phyloP scores from a whole-genome alignment of 2,329 filamentous ascomycete genomes.

The Niveomyces coronatus region DNA sequence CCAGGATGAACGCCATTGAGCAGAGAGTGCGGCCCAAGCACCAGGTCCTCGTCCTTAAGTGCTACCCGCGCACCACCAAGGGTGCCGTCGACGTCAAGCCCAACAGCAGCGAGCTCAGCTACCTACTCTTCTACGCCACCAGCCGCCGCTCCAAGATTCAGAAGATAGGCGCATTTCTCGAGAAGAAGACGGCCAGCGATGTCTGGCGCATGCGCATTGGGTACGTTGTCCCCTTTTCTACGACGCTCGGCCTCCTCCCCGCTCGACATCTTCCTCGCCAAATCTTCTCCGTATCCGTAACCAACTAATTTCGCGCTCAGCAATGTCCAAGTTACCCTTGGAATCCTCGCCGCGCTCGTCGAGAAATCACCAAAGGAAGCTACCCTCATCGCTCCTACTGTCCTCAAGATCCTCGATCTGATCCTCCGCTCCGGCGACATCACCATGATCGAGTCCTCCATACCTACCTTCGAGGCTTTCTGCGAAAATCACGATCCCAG shows the following conservation, averaged over 20 bases:
- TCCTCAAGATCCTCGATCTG: conserved; percentile 74
- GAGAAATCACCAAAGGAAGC: conserved; percentile 88
- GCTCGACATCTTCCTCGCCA: background rate
- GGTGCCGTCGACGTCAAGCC: conserved; percentile 87
- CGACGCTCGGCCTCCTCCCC: background rate
- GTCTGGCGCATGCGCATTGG: conserved; percentile 83
- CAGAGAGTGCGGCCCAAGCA: conserved; percentile 81
- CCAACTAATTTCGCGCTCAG: conserved; percentile 40
- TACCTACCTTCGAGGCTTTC: conserved; percentile 78
- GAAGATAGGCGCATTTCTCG: conserved; percentile 89
- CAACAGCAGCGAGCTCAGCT: conserved; percentile 93
- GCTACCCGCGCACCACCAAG: conserved; percentile 88
- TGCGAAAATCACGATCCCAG: conserved; percentile 83
- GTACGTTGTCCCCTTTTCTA: conserved; percentile 37
- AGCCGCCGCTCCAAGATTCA: conserved; percentile 91
- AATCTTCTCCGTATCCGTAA: conserved; percentile 1
- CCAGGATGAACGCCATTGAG: conserved; percentile 52
- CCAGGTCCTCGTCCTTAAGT: conserved; percentile 91
- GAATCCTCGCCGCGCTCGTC: conserved; percentile 83
- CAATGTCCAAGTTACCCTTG: conserved; percentile 88
- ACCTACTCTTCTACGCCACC: conserved; percentile 92
- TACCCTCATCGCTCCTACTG: conserved; percentile 74
- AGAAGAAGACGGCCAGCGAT: conserved; percentile 87
- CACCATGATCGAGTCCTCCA: conserved; percentile 82
- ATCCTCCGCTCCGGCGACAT: conserved; percentile 82